Percentiles rank a stretch among this genome's conserved stretches.
These are phyloP conservation scores for Mycena capillaripes DNA, from an alignment of 768 basidiomycete species.

Conservation along the genomic window DNA sequence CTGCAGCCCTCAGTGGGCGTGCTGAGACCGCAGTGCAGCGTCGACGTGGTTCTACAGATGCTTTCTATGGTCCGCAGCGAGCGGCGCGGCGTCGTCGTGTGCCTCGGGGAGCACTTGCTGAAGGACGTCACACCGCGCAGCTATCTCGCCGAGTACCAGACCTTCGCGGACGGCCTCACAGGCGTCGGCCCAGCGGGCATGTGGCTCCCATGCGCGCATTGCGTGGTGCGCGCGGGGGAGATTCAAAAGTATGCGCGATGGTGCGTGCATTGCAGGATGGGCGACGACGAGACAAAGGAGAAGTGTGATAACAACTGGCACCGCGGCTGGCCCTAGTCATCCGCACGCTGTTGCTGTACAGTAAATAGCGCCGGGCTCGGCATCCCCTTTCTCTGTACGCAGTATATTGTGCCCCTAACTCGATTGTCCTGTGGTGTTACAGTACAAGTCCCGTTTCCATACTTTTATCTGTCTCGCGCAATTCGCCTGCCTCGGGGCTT, in stretches of 20 bases:
- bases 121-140: background rate
- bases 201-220: conserved; percentile 14
- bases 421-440: too few relatives aligned
- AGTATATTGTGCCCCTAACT: too few relatives aligned
- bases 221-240: conserved; percentile 14
- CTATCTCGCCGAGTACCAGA: conserved; percentile 2
- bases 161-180: background rate
- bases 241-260: background rate
- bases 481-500: too few relatives aligned
- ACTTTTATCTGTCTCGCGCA: too few relatives aligned
- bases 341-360: too few relatives aligned
- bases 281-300: background rate
- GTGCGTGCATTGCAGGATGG: conserved; percentile 15
- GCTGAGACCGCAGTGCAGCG: too few relatives aligned
- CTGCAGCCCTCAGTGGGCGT: background rate
- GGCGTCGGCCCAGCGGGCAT: too few relatives aligned
- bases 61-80: conserved; percentile 3
- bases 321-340: background rate
- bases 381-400: too few relatives aligned
- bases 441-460: too few relatives aligned
- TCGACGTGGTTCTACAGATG: conserved; percentile 1
- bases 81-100: conserved; percentile 11
- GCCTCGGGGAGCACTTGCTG: conserved; percentile 2
- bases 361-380: too few relatives aligned
- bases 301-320: conserved; percentile 17